Conservation (phyloP, 208 protist genomes). For the Baffinella frigidus region DNA sequence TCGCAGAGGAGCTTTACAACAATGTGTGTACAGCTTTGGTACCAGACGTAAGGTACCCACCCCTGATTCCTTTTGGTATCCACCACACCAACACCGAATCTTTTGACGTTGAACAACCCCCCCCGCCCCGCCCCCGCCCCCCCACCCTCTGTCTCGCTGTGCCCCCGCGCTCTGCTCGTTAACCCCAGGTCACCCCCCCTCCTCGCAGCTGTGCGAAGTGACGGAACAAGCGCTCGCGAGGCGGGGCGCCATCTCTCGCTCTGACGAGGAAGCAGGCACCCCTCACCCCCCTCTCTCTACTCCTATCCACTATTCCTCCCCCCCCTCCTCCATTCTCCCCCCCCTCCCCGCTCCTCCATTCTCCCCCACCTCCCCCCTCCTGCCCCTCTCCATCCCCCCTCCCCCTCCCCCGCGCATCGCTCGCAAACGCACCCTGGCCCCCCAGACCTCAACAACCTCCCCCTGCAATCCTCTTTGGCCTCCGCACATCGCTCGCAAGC, state of each 20-base stretch:
- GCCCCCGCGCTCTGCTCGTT: neutral
- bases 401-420: neutral
- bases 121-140: neutral
- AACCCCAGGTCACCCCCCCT: neutral
- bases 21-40: too few species aligned
- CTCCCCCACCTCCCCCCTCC: neutral
- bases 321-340: neutral
- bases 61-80: too few species aligned
- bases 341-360: neutral
- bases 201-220: too few species aligned
- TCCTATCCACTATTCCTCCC: neutral
- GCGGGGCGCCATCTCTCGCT: neutral
- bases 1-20: too few species aligned
- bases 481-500: too few species aligned
- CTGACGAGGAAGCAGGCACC: too few species aligned
- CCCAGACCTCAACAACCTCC: too few species aligned
- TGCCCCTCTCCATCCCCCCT: neutral
- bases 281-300: neutral
- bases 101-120: neutral
- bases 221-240: neutral
- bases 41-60: too few species aligned
- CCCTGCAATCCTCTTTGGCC: too few species aligned
- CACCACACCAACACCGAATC: too few species aligned
- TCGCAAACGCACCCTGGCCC: neutral
- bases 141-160: neutral